A percentile compares a stretch with the other conserved stretches of the same genome.
Evolutionary conservation across 2,329 filamentous ascomycete species (phyloP).

Genomic region (Trichocomaceae sp.): DNA sequence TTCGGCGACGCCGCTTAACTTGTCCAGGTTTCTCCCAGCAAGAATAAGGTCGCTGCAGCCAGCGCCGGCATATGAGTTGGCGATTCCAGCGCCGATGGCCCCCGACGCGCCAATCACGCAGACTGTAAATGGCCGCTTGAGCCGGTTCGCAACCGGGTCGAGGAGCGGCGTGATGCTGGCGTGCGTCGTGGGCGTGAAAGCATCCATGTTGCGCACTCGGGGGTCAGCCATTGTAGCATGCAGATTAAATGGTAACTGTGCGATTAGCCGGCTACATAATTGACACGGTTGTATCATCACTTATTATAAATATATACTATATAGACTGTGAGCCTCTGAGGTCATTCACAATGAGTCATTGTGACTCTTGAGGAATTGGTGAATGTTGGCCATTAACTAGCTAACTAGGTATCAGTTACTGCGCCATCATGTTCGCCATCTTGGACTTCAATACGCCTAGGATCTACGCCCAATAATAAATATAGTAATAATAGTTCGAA

Average conservation of each 20-base stretch:
- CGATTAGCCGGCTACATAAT: no score
- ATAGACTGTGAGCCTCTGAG: no score
- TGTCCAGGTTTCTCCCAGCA: conserved; percentile 22
- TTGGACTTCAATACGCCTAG: no score
- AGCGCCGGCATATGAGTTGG: conserved; percentile 26
- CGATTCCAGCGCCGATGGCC: conserved; percentile 30
- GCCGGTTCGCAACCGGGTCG: conserved; percentile 10
- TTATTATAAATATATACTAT: no score
- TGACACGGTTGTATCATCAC: no score
- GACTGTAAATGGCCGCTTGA: conserved; percentile 23
- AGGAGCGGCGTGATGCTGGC: conserved; percentile 2
- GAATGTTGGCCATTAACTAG: no score
- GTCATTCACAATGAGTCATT: conserved; percentile 8
- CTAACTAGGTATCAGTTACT: no score
- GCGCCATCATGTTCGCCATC: no score
- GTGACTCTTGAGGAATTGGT: not conserved
- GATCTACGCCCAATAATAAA: no score
- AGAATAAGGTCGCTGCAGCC: conserved; percentile 26
- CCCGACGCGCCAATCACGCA: conserved; percentile 29
- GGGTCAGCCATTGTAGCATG: conserved; percentile 10
- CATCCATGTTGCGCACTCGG: conserved; percentile 15
- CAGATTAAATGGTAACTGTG: no score
- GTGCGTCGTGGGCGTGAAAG: conserved; percentile 8
- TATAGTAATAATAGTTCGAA: no score
- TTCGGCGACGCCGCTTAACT: conserved; percentile 20